These are phyloP conservation scores for Daldinia grandis DNA, from an alignment of 495 filamentous ascomycete genomes.

Conservation along the genomic window DNA sequence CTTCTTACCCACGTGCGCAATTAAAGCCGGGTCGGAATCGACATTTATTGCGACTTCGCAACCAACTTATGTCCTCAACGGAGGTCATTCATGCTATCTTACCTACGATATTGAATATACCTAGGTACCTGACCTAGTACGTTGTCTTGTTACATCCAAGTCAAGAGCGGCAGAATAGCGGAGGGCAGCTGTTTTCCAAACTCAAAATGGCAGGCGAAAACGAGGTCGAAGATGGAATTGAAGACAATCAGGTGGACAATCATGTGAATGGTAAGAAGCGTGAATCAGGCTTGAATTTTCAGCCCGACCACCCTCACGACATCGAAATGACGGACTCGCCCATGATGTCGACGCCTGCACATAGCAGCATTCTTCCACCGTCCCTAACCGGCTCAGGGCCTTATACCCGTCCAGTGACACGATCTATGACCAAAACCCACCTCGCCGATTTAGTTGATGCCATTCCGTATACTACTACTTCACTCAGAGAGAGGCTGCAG, in stretches of 20 bases:
- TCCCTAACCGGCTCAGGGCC: neutral
- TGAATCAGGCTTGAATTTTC: neutral
- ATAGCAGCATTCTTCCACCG: neutral
- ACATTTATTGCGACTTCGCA: neutral
- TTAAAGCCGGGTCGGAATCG: neutral
- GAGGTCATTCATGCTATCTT: neutral
- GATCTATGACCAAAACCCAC: conserved; percentile 21
- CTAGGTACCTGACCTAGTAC: neutral
- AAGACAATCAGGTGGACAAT: neutral
- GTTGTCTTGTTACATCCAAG: neutral
- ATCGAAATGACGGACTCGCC: conserved; percentile 24
- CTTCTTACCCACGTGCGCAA: neutral
- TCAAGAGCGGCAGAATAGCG: neutral
- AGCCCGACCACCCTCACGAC: neutral
- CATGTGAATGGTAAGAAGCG: neutral
- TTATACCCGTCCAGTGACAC: conserved; percentile 27
- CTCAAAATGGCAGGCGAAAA: neutral
- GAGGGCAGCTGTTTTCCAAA: neutral
- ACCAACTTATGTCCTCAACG: neutral
- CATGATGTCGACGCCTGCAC: conserved; percentile 16
- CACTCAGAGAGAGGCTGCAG: conserved; percentile 16
- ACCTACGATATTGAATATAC: no score
- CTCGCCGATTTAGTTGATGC: neutral
- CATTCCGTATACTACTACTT: neutral
- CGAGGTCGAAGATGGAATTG: neutral